Evolutionary conservation across 2,329 filamentous ascomycete genomes (phyloP), one percentile per base, ranked within the genome.

Genomic region (Dichotomopilus funicola): DNA sequence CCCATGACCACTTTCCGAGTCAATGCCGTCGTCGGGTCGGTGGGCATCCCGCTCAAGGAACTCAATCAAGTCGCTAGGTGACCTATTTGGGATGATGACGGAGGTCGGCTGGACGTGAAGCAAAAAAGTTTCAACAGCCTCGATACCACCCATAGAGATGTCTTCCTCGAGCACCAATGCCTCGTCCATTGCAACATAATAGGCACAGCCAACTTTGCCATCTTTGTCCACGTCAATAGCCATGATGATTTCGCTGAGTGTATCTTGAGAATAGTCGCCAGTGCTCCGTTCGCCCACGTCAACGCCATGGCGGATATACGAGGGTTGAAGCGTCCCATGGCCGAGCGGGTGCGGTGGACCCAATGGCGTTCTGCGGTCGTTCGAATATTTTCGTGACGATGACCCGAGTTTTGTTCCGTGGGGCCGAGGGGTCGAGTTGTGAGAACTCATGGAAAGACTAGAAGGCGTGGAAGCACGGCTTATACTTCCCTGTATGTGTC

Each of bases 101-200:
- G 73, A 76, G 0, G 79, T 84, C 12, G 83, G 81, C 54, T 80
- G 76, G 10, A 73, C 70, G 52, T 82, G 75, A 8, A 79, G 63
- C 43, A 85, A 66, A 19, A 85, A 70, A 4, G 78, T 83, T 58
- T 88, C 82, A n/a, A 87, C 73, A 10, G 86, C 73, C 38, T 89
- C 84, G n/a, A 82, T 68, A n/a, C 82, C 84, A 4, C 85, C 86
- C 61, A 83, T 76, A 12, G 81, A 77, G 8, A 89, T 78, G 62
- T 96, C 91, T 66, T 92, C 85, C 66, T 95, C 84, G 44, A 96
- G 76, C 56, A 81, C 86, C 3, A 96, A 70, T 38, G 78, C 82
- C 64, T 88, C 85, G 41, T 90, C 82, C 33, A 78, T 73, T 5
- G 85, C 83, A 47, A 86, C 75, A 66, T 92, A 96, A 66, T 92